phyloP scores from a whole-genome alignment of 352 stramenopile species.

The Globisporangium sylvaticum region DNA sequence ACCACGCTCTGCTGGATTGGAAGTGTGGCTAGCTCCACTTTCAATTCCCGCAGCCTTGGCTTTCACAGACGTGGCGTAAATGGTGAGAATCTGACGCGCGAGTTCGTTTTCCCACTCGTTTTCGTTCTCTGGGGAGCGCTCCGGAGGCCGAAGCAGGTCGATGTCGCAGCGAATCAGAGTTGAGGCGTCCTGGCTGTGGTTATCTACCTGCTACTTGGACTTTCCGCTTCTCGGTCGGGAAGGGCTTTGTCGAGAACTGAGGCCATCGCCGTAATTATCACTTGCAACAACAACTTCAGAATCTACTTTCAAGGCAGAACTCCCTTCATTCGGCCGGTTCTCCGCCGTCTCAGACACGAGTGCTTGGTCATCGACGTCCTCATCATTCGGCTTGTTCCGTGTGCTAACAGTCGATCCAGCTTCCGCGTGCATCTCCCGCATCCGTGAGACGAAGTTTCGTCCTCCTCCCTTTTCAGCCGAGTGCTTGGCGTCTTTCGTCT shows the following conservation, averaged over 20 bases:
- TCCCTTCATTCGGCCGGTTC: not conserved
- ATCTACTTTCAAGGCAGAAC: not conserved
- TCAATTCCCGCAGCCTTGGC: conserved; percentile 31
- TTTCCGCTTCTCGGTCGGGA: not conserved
- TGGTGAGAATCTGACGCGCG: conserved; percentile 84
- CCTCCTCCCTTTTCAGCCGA: not conserved
- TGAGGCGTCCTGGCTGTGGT: conserved; percentile 12
- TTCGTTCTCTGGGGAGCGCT: conserved; percentile 50
- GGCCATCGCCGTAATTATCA: not conserved
- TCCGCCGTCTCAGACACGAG: not conserved
- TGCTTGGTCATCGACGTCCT: not conserved
- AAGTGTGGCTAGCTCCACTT: not conserved
- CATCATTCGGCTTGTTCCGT: not conserved
- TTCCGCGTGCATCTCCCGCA: conserved; percentile 19
- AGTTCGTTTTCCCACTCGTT: conserved; percentile 90
- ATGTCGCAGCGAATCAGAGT: conserved; percentile 33
- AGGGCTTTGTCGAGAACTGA: conserved; percentile 1
- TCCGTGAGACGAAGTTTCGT: conserved; percentile 26
- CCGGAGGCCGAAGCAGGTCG: conserved; percentile 48
- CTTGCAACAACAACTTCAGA: not conserved
- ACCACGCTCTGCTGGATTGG: not conserved
- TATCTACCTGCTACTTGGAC: not conserved
- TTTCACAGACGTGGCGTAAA: conserved; percentile 80
- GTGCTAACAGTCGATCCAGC: not conserved
- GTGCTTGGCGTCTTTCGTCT: conserved; percentile 16